phyloP scores from a whole-genome alignment of 257 asterid species.

The Penstemon eatonii region DNA sequence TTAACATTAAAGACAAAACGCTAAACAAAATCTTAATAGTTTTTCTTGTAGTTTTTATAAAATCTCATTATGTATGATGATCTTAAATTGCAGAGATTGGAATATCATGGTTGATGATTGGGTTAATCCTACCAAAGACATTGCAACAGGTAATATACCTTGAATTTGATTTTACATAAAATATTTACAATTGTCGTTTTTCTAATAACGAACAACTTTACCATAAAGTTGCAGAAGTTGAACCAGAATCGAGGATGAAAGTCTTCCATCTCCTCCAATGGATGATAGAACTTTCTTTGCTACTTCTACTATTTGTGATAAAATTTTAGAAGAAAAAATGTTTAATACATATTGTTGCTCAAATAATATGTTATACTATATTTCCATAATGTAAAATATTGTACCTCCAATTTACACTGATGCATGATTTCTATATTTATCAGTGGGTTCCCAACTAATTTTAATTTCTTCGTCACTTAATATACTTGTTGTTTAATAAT shows the following conservation, averaged over 20 bases:
- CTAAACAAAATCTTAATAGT: not conserved
- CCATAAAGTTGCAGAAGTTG: constrained; percentile 46
- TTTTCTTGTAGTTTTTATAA: not conserved
- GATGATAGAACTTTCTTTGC: constrained; percentile 82
- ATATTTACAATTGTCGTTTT: not conserved
- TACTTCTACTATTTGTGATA: constrained; percentile 34
- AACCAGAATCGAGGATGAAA: constrained; percentile 85
- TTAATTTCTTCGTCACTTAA: no score
- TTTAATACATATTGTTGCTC: constrained; percentile 33
- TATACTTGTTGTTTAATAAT: no score
- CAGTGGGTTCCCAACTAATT: no score
- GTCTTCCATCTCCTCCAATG: constrained; percentile 93
- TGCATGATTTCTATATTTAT: no score
- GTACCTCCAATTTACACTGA: not conserved
- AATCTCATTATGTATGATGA: not conserved
- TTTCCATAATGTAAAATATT: no score
- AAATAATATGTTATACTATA: not conserved
- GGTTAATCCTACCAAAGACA: constrained; percentile 52
- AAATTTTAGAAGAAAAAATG: no score
- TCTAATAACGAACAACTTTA: constrained; percentile 11
- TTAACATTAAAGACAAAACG: no score
- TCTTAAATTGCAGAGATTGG: constrained; percentile 71
- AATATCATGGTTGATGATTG: constrained; percentile 72
- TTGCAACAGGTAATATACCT: constrained; percentile 42
- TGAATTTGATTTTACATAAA: constrained; percentile 4